Percentiles rank a stretch among this genome's conserved stretches.
These are phyloP conservation scores for Epichloe sp. DNA, from an alignment of 2,329 filamentous ascomycete genomes.

Conservation along the genomic window DNA sequence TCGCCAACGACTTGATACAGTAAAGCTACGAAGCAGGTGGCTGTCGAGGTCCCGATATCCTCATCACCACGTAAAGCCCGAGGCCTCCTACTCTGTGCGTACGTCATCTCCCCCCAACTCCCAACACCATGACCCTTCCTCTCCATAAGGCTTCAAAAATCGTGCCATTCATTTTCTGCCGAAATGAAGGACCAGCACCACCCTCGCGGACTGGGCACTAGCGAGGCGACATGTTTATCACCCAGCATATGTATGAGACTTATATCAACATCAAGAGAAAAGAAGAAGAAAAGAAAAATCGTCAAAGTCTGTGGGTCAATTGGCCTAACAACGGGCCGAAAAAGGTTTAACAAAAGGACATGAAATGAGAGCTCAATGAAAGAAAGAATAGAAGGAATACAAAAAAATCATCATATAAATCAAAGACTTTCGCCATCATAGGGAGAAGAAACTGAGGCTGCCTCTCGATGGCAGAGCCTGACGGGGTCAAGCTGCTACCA, in stretches of 20 bases:
- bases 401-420: slow-evolving; percentile 2
- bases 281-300: slow-evolving; percentile 7
- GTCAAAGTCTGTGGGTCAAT: slow-evolving; percentile 9
- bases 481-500: background rate
- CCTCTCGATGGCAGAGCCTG: background rate
- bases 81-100: background rate
- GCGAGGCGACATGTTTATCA: background rate
- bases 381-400: background rate
- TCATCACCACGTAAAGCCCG: background rate
- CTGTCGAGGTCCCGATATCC: background rate
- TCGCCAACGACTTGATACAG: background rate
- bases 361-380: background rate
- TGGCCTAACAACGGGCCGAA: background rate
- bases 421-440: background rate
- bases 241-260: slow-evolving; percentile 1
- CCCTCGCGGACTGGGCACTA: background rate
- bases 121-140: background rate
- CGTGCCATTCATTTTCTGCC: background rate
- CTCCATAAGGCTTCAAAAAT: background rate
- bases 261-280: slow-evolving; percentile 3
- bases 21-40: background rate
- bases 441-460: background rate
- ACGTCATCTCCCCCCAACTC: background rate
- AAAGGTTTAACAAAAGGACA: slow-evolving; percentile 11
- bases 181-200: background rate